Conservation (phyloP, 257 asterid species). For the Gentiana dahurica region DNA sequence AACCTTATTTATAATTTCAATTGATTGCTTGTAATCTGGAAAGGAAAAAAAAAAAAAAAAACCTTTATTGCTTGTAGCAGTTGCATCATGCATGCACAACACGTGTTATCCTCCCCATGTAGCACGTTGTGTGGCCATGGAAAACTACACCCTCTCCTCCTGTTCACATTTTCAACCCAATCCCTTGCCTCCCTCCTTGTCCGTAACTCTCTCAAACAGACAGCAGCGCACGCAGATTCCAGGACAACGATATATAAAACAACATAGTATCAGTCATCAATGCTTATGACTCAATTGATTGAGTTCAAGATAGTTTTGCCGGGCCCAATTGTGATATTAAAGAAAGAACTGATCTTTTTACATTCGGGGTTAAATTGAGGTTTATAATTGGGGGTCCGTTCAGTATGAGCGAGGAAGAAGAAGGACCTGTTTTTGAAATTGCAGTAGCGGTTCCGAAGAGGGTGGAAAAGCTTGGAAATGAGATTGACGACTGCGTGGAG, state of each 20-base stretch:
- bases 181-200: conserved; percentile 15
- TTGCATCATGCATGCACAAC: conserved; percentile 14
- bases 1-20: no score
- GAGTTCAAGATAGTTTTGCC: conserved; percentile 5
- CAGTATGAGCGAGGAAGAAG: conserved; percentile 65
- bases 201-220: not conserved
- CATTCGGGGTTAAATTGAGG: conserved; percentile 8
- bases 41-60: not conserved
- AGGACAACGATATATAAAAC: conserved; percentile 20
- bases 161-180: conserved; percentile 26
- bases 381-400: conserved; percentile 2
- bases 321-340: conserved; percentile 3
- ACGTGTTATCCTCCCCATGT: conserved; percentile 36
- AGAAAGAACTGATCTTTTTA: not conserved
- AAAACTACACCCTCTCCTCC: conserved; percentile 19
- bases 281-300: conserved; percentile 13
- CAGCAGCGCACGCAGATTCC: conserved; percentile 2
- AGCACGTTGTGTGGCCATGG: conserved; percentile 16
- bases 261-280: conserved; percentile 10
- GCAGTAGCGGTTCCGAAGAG: conserved; percentile 61
- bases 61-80: not conserved
- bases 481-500: conserved; percentile 35
- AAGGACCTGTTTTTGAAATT: conserved; percentile 56
- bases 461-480: conserved; percentile 26
- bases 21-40: no score